Evolutionary conservation across 805 yeast genomes (phyloP).

Genomic region (Metschnikowia corniflorae): DNA sequence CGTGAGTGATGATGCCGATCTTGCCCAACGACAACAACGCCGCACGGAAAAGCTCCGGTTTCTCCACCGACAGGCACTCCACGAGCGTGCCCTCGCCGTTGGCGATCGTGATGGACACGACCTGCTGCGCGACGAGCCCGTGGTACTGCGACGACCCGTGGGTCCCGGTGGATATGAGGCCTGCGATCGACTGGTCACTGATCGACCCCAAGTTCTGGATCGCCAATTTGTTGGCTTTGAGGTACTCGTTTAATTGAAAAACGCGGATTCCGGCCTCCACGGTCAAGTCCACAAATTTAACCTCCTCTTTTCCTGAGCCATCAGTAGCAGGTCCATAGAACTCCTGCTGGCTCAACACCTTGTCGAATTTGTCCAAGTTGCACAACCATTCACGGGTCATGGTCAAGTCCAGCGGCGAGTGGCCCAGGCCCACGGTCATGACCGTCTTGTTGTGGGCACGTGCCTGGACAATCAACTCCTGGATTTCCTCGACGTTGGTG

Average conservation of each 20-base stretch:
- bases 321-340: constrained; percentile 38
- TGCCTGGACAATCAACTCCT: constrained; percentile 64
- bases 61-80: constrained; percentile 61
- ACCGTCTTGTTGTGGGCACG: constrained; percentile 56
- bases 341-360: constrained; percentile 46
- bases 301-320: constrained; percentile 28
- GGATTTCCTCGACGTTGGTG: constrained; percentile 59
- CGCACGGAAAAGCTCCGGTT: constrained; percentile 69
- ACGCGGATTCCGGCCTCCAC: constrained; percentile 93
- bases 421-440: constrained; percentile 89
- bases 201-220: constrained; percentile 92
- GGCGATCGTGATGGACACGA: constrained; percentile 72
- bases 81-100: constrained; percentile 73
- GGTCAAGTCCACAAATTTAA: constrained; percentile 77
- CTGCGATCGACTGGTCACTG: constrained; percentile 89
- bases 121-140: constrained; percentile 84
- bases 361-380: constrained; percentile 71
- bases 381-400: constrained; percentile 87
- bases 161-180: constrained; percentile 94
- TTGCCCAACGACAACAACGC: constrained; percentile 85
- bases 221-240: constrained; percentile 66
- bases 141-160: constrained; percentile 95
- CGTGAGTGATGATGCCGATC: constrained; percentile 83
- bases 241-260: constrained; percentile 63
- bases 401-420: constrained; percentile 89